Percentiles rank a stretch among this genome's conserved stretches.
Evolutionary conservation across 371 early-diverging fungal species (phyloP).

Genomic region (Syncephalis fuscata): DNA sequence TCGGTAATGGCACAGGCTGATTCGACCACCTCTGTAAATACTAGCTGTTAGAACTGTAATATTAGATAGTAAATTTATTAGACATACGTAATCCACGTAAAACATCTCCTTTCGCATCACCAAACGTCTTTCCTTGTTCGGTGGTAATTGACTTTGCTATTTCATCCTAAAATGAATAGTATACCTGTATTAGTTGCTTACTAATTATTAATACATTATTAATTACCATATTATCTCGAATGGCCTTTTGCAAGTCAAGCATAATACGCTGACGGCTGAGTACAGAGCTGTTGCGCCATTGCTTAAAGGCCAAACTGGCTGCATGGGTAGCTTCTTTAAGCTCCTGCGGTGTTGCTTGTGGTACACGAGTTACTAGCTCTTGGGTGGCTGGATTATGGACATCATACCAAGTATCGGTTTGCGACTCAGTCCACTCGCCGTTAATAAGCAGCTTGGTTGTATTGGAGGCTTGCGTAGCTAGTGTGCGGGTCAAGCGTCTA

Average conservation of each 20-base stretch:
- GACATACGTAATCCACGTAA: conserved; percentile 52
- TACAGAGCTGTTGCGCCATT: conserved; percentile 77
- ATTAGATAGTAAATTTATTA: neutral
- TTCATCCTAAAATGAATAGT: conserved; percentile 23
- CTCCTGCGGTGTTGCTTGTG: conserved; percentile 78
- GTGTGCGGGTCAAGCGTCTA: neutral
- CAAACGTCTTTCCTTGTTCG: conserved; percentile 92
- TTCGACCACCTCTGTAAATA: conserved; percentile 63
- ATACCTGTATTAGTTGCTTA: too few relatives aligned
- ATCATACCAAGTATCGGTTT: conserved; percentile 74
- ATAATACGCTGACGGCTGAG: conserved; percentile 78
- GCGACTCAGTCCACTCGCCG: conserved; percentile 84
- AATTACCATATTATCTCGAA: conserved; percentile 52
- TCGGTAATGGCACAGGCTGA: conserved; percentile 66
- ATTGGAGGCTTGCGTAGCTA: neutral
- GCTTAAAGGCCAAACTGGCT: conserved; percentile 66
- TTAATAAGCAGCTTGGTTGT: conserved; percentile 65
- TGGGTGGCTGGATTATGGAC: conserved; percentile 91
- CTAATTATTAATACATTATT: neutral
- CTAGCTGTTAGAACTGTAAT: neutral
- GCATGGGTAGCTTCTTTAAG: conserved; percentile 61
- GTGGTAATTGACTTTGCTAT: conserved; percentile 73
- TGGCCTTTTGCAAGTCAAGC: conserved; percentile 79
- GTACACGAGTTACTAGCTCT: conserved; percentile 77
- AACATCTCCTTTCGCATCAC: conserved; percentile 86